phyloP scores from a whole-genome alignment of 2,329 filamentous ascomycete genomes.

The Cladophialophora chaetospira region DNA sequence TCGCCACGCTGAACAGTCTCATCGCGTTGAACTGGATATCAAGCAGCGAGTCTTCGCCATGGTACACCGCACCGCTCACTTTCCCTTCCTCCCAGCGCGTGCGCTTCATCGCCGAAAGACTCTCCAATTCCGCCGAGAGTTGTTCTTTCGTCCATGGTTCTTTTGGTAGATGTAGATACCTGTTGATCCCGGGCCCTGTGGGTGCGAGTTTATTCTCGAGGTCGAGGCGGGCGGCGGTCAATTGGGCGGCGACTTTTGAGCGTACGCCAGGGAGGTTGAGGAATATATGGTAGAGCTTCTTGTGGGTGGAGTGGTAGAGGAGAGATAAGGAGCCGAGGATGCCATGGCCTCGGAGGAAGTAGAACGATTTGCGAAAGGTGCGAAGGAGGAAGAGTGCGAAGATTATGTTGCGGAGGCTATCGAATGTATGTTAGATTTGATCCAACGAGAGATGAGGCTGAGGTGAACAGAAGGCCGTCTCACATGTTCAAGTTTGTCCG shows the following conservation, averaged over 20 bases:
- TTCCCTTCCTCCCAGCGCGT: slow-evolving; percentile 95
- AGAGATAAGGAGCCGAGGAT: slow-evolving; percentile 75
- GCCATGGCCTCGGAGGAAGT: slow-evolving; percentile 87
- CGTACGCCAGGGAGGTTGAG: slow-evolving; percentile 84
- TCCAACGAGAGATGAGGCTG: background rate
- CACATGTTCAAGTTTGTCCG: slow-evolving; percentile 48
- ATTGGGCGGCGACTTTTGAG: slow-evolving; percentile 79
- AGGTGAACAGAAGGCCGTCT: too few relatives aligned
- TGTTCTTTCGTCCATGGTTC: slow-evolving; percentile 80
- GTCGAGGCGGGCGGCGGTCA: slow-evolving; percentile 76
- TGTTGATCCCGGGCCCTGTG: slow-evolving; percentile 67
- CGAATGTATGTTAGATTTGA: background rate
- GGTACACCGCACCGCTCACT: slow-evolving; percentile 94
- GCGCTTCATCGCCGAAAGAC: slow-evolving; percentile 83
- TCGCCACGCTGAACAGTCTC: slow-evolving; percentile 89
- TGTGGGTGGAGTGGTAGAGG: slow-evolving; percentile 70
- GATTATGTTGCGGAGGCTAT: slow-evolving; percentile 80
- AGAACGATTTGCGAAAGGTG: slow-evolving; percentile 75
- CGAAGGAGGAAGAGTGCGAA: slow-evolving; percentile 87
- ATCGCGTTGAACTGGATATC: slow-evolving; percentile 90
- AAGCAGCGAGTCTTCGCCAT: slow-evolving; percentile 80
- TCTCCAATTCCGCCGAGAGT: slow-evolving; percentile 75
- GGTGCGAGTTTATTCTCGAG: slow-evolving; percentile 82
- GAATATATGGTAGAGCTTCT: slow-evolving; percentile 80
- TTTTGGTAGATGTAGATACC: slow-evolving; percentile 75